These are phyloP conservation scores for Penicillium sp. DNA, from an alignment of 2,329 filamentous ascomycete species.

Conservation along the genomic window DNA sequence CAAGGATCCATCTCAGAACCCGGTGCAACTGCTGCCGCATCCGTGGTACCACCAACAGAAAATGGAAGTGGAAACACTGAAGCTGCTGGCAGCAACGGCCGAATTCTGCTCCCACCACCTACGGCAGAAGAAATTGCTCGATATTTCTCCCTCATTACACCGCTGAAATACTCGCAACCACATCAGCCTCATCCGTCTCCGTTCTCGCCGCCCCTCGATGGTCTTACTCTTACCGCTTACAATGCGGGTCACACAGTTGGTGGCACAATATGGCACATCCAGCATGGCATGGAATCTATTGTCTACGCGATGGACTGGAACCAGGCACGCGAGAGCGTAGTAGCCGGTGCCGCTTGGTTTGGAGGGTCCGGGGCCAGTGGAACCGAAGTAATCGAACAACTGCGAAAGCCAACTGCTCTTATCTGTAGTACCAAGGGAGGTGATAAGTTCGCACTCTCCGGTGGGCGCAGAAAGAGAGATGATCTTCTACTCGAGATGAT, in stretches of 20 bases:
- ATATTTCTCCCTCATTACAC: constrained; percentile 89
- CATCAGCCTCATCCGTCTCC: constrained; percentile 86
- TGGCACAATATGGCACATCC: constrained; percentile 98
- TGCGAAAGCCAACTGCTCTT: constrained; percentile 90
- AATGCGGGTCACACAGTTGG: constrained; percentile 94
- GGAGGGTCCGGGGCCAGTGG: constrained; percentile 79
- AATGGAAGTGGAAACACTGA: constrained; percentile 37
- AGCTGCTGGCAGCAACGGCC: constrained; percentile 32
- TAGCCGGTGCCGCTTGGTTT: constrained; percentile 91
- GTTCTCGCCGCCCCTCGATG: constrained; percentile 85
- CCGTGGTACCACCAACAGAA: constrained; percentile 35
- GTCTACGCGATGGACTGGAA: constrained; percentile 99
- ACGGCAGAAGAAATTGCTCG: constrained; percentile 85
- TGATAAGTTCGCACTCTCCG: constrained; percentile 69
- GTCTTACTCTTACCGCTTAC: constrained; percentile 93
- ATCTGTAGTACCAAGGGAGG: constrained; percentile 88
- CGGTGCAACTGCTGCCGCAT: constrained; percentile 51
- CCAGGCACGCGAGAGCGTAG: constrained; percentile 92
- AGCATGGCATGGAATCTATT: constrained; percentile 93
- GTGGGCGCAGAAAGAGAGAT: constrained; percentile 79
- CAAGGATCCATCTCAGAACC: constrained; percentile 66
- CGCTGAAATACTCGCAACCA: constrained; percentile 95
- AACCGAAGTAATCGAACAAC: constrained; percentile 88
- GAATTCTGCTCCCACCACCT: constrained; percentile 69
- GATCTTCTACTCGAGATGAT: constrained; percentile 84